Evolutionary conservation across 805 yeast genomes (phyloP).

Genomic region (Wickerhamiella australiensis): DNA sequence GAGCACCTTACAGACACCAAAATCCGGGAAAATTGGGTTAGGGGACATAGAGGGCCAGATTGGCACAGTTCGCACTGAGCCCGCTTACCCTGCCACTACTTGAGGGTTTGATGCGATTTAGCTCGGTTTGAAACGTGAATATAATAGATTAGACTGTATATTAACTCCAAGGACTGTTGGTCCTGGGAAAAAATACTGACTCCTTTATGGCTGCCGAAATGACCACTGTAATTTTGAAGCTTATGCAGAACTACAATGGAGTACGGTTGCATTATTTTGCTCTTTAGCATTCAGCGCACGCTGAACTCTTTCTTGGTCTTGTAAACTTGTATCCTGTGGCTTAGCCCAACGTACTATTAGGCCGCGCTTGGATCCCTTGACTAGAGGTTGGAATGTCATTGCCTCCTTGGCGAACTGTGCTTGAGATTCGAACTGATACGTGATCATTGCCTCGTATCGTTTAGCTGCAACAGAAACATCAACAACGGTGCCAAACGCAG

Average conservation of each 20-base stretch:
- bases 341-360: neutral
- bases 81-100: neutral
- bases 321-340: neutral
- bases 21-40: conserved; percentile 1
- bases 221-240: no score
- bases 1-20: neutral
- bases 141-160: no score
- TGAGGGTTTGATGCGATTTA: neutral
- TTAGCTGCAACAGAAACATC: conserved; percentile 38
- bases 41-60: conserved; percentile 1
- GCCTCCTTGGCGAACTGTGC: conserved; percentile 97
- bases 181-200: no score
- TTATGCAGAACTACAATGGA: no score
- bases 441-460: conserved; percentile 58
- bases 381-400: conserved; percentile 55
- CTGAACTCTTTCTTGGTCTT: neutral
- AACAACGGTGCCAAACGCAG: conserved; percentile 66
- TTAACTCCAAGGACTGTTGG: no score
- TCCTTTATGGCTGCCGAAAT: no score
- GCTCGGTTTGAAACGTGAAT: no score
- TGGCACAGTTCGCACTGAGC: neutral
- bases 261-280: no score
- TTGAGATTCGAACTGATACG: conserved; percentile 49
- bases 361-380: conserved; percentile 1
- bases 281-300: neutral